Evolutionary conservation across 2,329 filamentous ascomycete genomes (phyloP).

Genomic region (Nigrograna mackinnonii): DNA sequence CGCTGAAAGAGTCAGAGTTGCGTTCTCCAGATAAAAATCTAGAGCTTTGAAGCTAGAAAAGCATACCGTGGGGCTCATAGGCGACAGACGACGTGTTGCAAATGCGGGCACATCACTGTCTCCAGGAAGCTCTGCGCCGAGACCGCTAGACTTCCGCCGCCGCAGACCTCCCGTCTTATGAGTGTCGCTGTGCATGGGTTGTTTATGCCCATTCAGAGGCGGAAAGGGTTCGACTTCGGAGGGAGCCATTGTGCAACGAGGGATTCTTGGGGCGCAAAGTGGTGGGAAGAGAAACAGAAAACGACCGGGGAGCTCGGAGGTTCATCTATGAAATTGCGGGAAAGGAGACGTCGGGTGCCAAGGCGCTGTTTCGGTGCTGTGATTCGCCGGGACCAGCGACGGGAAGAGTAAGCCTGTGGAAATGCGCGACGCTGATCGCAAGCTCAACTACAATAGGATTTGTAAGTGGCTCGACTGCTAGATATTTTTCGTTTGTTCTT

Average conservation of each 20-base stretch:
- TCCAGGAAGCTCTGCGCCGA: conserved; percentile 56
- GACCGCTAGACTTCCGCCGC: conserved; percentile 50
- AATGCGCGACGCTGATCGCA: no score
- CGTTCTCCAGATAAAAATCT: conserved; percentile 12
- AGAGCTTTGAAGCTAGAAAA: background rate
- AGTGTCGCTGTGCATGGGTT: conserved; percentile 9
- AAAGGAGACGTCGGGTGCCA: no score
- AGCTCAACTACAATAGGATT: no score
- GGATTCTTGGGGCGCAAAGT: no score
- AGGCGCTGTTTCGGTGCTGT: no score
- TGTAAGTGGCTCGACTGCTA: no score
- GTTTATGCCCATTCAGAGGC: conserved; percentile 20
- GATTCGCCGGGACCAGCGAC: no score
- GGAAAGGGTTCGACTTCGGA: conserved; percentile 35
- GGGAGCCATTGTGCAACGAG: conserved; percentile 19
- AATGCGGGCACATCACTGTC: conserved; percentile 56
- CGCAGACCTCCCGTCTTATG: conserved; percentile 17
- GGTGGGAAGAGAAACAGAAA: no score
- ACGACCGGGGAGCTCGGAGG: no score
- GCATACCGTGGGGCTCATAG: conserved; percentile 23
- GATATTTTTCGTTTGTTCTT: no score
- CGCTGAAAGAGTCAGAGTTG: conserved; percentile 22
- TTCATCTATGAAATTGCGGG: no score
- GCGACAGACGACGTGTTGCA: conserved; percentile 44
- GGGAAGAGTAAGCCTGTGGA: no score